phyloP scores from a whole-genome alignment of 2,329 filamentous ascomycete species.

The Penicillium aurantiogriseum region DNA sequence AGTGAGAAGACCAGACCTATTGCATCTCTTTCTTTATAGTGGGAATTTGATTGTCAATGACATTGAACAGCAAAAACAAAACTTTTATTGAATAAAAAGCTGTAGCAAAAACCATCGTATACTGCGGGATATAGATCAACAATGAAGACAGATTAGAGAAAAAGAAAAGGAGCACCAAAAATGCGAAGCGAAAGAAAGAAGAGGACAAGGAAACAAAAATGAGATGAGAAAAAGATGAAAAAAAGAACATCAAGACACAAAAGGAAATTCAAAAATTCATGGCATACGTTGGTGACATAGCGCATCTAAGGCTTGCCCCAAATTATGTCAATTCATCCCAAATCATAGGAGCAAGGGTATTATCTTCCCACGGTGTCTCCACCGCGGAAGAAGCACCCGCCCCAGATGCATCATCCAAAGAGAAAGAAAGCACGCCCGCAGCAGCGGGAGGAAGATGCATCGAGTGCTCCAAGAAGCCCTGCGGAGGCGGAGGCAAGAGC shows the following conservation, averaged over 20 bases:
- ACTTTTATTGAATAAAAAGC: conserved; percentile 5
- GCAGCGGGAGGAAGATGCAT: conserved; percentile 12
- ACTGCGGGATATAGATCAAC: conserved; percentile 28
- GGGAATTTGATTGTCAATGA: background rate
- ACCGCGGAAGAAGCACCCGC: conserved; percentile 14
- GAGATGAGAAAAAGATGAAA: background rate
- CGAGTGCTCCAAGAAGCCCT: conserved; percentile 27
- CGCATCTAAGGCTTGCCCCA: background rate
- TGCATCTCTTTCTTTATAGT: background rate
- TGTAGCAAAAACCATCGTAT: conserved; percentile 23
- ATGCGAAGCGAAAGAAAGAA: background rate
- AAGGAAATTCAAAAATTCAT: background rate
- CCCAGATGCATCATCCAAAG: conserved; percentile 33
- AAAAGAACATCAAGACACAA: background rate
- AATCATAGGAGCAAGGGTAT: conserved; percentile 41
- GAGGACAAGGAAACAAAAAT: too few species aligned
- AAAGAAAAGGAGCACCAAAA: conserved; percentile 8
- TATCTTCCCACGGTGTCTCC: conserved; percentile 36
- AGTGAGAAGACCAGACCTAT: background rate
- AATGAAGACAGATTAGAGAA: background rate
- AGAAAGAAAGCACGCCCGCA: conserved; percentile 28
- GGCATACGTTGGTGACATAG: background rate
- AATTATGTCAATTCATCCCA: conserved; percentile 39
- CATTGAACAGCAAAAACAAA: background rate
- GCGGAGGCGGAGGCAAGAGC: conserved; percentile 34